Percentiles rank a stretch among this genome's conserved stretches.
phyloP scores from a whole-genome alignment of 2,329 filamentous ascomycete genomes.

The Bipolaris oryzae region DNA sequence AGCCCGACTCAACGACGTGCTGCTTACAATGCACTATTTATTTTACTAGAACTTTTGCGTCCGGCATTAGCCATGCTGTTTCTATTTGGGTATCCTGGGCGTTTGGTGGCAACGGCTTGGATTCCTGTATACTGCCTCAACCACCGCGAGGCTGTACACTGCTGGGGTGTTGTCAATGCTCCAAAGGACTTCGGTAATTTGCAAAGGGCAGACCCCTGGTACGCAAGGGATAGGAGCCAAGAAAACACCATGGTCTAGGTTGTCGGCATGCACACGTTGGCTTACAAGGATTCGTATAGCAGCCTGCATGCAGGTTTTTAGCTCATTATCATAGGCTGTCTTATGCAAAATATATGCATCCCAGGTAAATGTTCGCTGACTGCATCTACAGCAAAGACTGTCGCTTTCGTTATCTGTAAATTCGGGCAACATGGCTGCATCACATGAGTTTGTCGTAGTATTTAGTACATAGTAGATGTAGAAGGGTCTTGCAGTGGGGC shows the following conservation, averaged over 20 bases:
- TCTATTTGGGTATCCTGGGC: not conserved
- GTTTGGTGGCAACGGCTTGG: not conserved
- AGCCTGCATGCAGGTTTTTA: not conserved
- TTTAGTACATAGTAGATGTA: too few species aligned
- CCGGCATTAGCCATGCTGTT: not conserved
- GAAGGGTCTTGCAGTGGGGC: not conserved
- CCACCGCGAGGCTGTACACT: not conserved
- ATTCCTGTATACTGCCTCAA: not conserved
- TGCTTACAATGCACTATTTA: not conserved
- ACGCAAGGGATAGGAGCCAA: not conserved
- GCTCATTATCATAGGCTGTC: not conserved
- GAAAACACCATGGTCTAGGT: not conserved
- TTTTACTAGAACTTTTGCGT: not conserved
- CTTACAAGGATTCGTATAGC: slow-evolving; percentile 4
- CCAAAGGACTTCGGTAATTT: slow-evolving; percentile 1
- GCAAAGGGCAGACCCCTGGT: not conserved
- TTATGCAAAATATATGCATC: not conserved
- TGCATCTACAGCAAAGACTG: not conserved
- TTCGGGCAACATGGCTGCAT: too few species aligned
- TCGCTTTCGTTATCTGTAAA: not conserved
- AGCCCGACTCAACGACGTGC: not conserved
- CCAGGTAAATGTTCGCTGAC: not conserved
- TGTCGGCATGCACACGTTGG: not conserved
- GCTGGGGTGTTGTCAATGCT: not conserved
- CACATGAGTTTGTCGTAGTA: too few species aligned